A percentile compares a stretch with the other conserved stretches of the same genome.
phyloP scores from a whole-genome alignment of 805 yeast genomes.

The Sporopachydermia quercuum region DNA sequence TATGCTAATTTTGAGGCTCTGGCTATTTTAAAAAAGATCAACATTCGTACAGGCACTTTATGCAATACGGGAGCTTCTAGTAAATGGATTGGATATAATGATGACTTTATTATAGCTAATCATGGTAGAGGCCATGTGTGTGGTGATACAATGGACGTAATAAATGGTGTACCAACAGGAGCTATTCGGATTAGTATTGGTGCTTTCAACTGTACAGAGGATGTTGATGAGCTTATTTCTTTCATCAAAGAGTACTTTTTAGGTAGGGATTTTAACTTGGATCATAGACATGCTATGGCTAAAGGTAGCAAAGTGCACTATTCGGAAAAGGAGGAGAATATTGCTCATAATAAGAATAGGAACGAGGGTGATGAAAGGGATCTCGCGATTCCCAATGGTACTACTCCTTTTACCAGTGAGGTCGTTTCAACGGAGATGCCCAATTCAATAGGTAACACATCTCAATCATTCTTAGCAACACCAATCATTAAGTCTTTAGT shows the following conservation, averaged over 20 bases:
- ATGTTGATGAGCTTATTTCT: slow-evolving; percentile 18
- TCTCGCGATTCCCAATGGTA: background rate
- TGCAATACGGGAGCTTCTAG: slow-evolving; percentile 28
- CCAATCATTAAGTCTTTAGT: slow-evolving; percentile 13
- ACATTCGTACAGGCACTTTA: slow-evolving; percentile 27
- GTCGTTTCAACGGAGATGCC: background rate
- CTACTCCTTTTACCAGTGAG: background rate
- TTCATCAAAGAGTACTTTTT: slow-evolving; percentile 15
- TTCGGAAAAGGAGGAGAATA: background rate
- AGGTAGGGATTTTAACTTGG: background rate
- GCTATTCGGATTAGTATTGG: slow-evolving; percentile 28
- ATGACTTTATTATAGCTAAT: slow-evolving; percentile 17
- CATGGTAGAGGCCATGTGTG: slow-evolving; percentile 25
- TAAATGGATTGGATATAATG: slow-evolving; percentile 14
- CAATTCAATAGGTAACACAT: background rate
- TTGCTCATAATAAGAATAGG: background rate
- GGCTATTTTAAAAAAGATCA: slow-evolving; percentile 17
- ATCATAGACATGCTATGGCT: background rate
- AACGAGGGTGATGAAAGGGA: background rate
- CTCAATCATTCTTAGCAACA: too few species aligned
- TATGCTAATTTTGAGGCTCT: slow-evolving; percentile 24
- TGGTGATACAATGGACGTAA: slow-evolving; percentile 26
- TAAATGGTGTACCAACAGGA: slow-evolving; percentile 25
- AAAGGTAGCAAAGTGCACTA: too few species aligned
- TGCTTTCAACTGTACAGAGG: slow-evolving; percentile 21